Percentiles rank a stretch among this genome's conserved stretches.
These are phyloP conservation scores for Xylaria castorea DNA, from an alignment of 495 filamentous ascomycete species.

Conservation along the genomic window DNA sequence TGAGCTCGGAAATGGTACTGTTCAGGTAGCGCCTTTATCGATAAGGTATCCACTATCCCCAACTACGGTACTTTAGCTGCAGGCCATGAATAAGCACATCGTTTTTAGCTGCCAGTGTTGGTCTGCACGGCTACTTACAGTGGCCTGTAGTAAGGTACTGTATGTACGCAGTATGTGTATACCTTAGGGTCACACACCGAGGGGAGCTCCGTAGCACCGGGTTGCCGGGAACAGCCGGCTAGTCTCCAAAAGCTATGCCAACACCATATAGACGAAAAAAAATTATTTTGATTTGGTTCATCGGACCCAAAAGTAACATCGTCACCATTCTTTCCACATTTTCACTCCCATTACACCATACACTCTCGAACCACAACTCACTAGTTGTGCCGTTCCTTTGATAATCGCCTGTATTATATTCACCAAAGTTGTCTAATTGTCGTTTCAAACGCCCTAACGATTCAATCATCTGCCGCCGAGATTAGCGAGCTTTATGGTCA, in stretches of 20 bases:
- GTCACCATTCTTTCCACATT: constrained; percentile 43
- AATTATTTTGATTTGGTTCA: constrained; percentile 27
- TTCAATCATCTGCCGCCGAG: constrained; percentile 30
- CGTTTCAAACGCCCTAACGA: constrained; percentile 33
- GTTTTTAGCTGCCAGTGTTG: not conserved
- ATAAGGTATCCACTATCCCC: not conserved
- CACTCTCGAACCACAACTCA: constrained; percentile 23
- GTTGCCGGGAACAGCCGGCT: constrained; percentile 44
- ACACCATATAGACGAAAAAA: constrained; percentile 22
- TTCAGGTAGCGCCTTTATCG: not conserved
- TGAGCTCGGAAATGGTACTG: not conserved
- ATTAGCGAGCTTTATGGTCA: constrained; percentile 23
- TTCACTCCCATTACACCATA: constrained; percentile 37
- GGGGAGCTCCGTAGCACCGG: constrained; percentile 36
- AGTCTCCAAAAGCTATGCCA: constrained; percentile 20
- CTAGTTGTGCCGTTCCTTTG: constrained; percentile 48
- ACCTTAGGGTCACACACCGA: not conserved
- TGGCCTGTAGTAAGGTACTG: constrained; percentile 25
- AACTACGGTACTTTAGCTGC: not conserved
- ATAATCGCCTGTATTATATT: constrained; percentile 47
- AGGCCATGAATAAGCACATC: not conserved
- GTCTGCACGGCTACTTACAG: constrained; percentile 15
- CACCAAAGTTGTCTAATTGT: constrained; percentile 33
- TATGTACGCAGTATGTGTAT: too few relatives aligned
- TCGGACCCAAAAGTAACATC: constrained; percentile 5